A percentile compares a stretch with the other conserved stretches of the same genome.
phyloP scores from a whole-genome alignment of 2,329 filamentous ascomycete genomes.

The Calonectria pseudoturangicola region DNA sequence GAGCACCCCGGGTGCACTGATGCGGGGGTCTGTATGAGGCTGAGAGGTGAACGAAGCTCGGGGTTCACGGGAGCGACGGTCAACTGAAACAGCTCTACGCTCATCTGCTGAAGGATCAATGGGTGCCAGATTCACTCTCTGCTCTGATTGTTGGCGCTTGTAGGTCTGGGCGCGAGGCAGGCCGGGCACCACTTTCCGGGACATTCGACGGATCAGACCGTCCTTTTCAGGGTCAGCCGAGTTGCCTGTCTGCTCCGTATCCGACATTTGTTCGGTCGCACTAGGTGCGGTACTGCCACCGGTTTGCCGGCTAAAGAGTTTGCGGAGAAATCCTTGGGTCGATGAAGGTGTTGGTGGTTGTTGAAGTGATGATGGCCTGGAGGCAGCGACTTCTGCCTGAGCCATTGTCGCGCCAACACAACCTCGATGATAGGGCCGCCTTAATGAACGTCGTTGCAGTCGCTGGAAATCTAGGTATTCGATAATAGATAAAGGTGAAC shows the following conservation, averaged over 20 bases:
- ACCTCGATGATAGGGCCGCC: constrained; percentile 34
- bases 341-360: constrained; percentile 52
- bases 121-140: constrained; percentile 82
- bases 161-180: constrained; percentile 87
- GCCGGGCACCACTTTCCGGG: constrained; percentile 82
- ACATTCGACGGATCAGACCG: constrained; percentile 65
- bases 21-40: constrained; percentile 60
- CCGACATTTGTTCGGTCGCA: constrained; percentile 41
- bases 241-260: constrained; percentile 59
- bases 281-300: constrained; percentile 38
- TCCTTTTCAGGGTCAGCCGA: constrained; percentile 56
- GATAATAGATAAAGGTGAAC: constrained; percentile 26
- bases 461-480: background rate
- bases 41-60: constrained; percentile 50
- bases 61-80: constrained; percentile 67
- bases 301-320: constrained; percentile 54
- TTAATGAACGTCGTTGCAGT: constrained; percentile 3
- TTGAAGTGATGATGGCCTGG: constrained; percentile 54
- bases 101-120: constrained; percentile 78
- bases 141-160: constrained; percentile 88
- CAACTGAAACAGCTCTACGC: constrained; percentile 82
- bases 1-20: constrained; percentile 70
- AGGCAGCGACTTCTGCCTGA: constrained; percentile 54
- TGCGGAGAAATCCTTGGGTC: constrained; percentile 55
- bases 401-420: constrained; percentile 56